phyloP scores from a whole-genome alignment of 768 basidiomycete species.

The Rhizopogon roseolus region DNA sequence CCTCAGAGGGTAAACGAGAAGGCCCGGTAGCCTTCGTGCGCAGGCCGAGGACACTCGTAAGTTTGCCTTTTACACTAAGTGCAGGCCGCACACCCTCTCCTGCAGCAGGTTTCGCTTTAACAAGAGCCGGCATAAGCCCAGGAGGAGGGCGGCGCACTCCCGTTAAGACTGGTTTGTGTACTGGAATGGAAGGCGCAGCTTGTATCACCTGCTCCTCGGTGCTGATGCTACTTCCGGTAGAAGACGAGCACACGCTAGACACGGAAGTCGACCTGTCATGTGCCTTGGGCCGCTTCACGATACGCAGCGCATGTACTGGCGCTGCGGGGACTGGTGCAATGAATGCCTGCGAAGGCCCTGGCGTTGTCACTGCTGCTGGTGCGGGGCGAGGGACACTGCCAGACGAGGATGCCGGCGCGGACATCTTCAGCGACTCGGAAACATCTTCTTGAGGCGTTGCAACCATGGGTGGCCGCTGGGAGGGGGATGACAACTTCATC shows the following conservation, averaged over 20 bases:
- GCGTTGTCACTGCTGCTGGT: background rate
- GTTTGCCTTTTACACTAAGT: conserved; percentile 5
- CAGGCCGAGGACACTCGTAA: conserved; percentile 7
- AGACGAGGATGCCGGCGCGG: background rate
- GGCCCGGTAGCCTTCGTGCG: background rate
- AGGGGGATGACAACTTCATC: background rate
- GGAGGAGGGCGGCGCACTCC: conserved; percentile 26
- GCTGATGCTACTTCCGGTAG: conserved; percentile 2
- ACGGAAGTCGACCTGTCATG: conserved; percentile 15
- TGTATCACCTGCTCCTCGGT: background rate
- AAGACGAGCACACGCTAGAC: conserved; percentile 6
- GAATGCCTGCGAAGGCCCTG: background rate
- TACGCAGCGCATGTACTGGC: conserved; percentile 22
- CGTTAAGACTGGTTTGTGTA: conserved; percentile 12
- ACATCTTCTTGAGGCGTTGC: background rate
- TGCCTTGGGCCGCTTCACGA: conserved; percentile 22
- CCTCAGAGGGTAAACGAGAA: background rate
- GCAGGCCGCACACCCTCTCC: background rate
- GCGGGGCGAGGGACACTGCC: background rate
- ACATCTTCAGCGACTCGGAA: background rate
- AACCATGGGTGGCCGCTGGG: background rate
- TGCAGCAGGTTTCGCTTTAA: background rate
- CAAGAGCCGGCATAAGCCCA: conserved; percentile 3
- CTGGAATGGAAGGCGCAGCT: background rate
- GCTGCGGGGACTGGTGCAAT: conserved; percentile 12